Evolutionary conservation across 768 basidiomycete genomes (phyloP).

Genomic region (Serendipita indica): DNA sequence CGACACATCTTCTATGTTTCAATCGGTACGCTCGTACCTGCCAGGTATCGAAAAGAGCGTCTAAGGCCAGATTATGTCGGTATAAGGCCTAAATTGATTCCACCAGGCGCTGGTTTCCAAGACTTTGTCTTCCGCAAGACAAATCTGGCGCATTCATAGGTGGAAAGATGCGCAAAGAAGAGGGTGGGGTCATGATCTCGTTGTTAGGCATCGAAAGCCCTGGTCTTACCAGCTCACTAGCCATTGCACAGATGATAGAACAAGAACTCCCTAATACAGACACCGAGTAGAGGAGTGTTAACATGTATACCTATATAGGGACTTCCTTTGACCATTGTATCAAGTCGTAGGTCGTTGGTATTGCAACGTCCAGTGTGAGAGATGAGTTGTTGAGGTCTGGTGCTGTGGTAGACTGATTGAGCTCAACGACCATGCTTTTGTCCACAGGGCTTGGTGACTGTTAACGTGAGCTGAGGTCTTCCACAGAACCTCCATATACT

Average conservation of each 20-base stretch:
- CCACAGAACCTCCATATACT: no score
- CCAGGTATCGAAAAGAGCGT: slow-evolving; percentile 44
- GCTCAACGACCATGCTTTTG: no score
- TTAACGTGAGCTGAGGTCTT: no score
- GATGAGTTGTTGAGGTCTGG: no score
- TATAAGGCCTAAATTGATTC: slow-evolving; percentile 73
- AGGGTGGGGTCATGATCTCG: slow-evolving; percentile 46
- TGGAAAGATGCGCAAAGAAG: slow-evolving; percentile 18
- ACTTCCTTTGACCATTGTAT: slow-evolving; percentile 5
- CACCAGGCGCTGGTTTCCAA: slow-evolving; percentile 58
- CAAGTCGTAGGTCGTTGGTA: not conserved
- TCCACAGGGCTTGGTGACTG: no score
- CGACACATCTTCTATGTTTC: slow-evolving; percentile 44
- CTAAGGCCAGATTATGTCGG: slow-evolving; percentile 74
- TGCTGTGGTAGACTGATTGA: no score
- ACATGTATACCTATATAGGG: not conserved
- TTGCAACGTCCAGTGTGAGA: no score
- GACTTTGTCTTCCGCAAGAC: slow-evolving; percentile 69
- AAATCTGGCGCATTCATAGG: slow-evolving; percentile 30
- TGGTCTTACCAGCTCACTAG: slow-evolving; percentile 75
- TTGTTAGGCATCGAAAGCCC: slow-evolving; percentile 86
- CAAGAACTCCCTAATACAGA: not conserved
- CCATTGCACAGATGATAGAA: slow-evolving; percentile 47
- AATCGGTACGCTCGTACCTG: slow-evolving; percentile 59
- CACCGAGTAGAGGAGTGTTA: not conserved